Conservation (phyloP, 495 filamentous ascomycete species). For the Xylaria telfairii region DNA sequence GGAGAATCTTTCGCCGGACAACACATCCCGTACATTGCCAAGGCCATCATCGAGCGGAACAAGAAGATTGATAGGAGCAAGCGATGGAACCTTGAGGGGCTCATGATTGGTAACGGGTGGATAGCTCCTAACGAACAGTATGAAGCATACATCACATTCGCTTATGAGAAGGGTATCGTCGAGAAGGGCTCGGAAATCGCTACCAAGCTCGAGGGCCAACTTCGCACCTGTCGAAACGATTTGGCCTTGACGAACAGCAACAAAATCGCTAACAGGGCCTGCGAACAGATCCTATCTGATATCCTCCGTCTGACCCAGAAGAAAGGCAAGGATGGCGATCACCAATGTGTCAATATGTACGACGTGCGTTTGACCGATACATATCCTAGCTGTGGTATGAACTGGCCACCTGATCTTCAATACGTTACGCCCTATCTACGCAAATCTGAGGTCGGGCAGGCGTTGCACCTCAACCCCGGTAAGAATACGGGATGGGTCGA, state of each 20-base stretch:
- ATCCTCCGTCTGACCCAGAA: constrained; percentile 67
- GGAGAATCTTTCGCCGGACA: constrained; percentile 98
- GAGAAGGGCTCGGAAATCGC: constrained; percentile 67
- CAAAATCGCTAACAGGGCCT: constrained; percentile 68
- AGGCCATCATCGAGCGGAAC: constrained; percentile 86
- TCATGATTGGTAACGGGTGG: constrained; percentile 98
- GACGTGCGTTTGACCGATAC: constrained; percentile 82
- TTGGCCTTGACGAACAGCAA: constrained; percentile 65
- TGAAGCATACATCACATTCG: constrained; percentile 80
- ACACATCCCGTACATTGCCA: constrained; percentile 94
- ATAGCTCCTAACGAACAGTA: constrained; percentile 91
- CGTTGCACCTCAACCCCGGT: constrained; percentile 80
- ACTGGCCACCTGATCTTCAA: constrained; percentile 87
- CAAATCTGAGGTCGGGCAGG: constrained; percentile 75
- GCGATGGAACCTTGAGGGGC: constrained; percentile 81
- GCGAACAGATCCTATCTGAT: constrained; percentile 74
- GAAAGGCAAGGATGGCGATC: constrained; percentile 51
- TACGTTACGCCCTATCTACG: constrained; percentile 84
- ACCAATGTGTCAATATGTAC: constrained; percentile 87
- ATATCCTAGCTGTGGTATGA: constrained; percentile 85
- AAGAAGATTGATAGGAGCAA: constrained; percentile 46
- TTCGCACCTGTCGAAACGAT: constrained; percentile 63
- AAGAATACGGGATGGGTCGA: constrained; percentile 91
- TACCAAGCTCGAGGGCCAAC: constrained; percentile 59
- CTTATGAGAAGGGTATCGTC: constrained; percentile 75